These are phyloP conservation scores for Bidens hawaiensis DNA, from an alignment of 140 eudicot genomes.

Conservation along the genomic window DNA sequence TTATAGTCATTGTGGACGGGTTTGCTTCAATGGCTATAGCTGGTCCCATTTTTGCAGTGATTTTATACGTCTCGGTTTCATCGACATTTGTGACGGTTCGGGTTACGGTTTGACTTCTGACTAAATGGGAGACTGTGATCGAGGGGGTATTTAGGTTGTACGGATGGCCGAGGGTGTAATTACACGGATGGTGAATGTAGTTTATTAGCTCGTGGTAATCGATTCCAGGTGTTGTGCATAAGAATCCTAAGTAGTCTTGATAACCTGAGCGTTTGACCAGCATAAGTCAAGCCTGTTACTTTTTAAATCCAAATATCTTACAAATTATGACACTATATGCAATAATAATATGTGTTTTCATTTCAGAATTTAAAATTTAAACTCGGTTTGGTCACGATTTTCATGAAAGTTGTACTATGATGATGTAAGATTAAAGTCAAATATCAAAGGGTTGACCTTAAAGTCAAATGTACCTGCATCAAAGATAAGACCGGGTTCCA, in stretches of 20 bases:
- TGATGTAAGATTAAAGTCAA: neutral
- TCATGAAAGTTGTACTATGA: neutral
- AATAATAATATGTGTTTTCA: neutral
- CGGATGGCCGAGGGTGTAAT: constrained; percentile 82
- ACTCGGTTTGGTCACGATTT: neutral
- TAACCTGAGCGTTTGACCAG: constrained; percentile 47
- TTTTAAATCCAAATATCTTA: neutral
- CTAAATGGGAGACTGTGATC: constrained; percentile 77
- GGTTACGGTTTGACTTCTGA: constrained; percentile 66
- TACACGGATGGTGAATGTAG: constrained; percentile 73
- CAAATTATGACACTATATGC: neutral
- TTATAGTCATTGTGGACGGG: constrained; percentile 75
- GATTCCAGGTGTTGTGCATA: constrained; percentile 89
- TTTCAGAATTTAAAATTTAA: neutral
- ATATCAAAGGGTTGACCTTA: constrained; percentile 1
- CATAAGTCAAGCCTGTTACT: constrained; percentile 5
- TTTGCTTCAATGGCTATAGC: constrained; percentile 65
- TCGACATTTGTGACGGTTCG: constrained; percentile 84
- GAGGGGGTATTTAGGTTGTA: constrained; percentile 87
- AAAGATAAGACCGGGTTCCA: constrained; percentile 93
- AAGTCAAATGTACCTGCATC: constrained; percentile 73
- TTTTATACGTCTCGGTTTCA: constrained; percentile 70
- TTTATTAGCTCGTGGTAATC: constrained; percentile 67
- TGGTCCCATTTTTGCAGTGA: constrained; percentile 78
- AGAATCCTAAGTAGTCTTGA: constrained; percentile 84